Evolutionary conservation across 2,329 filamentous ascomycete genomes (phyloP).

Genomic region (Alternaria hordeiaustralica): DNA sequence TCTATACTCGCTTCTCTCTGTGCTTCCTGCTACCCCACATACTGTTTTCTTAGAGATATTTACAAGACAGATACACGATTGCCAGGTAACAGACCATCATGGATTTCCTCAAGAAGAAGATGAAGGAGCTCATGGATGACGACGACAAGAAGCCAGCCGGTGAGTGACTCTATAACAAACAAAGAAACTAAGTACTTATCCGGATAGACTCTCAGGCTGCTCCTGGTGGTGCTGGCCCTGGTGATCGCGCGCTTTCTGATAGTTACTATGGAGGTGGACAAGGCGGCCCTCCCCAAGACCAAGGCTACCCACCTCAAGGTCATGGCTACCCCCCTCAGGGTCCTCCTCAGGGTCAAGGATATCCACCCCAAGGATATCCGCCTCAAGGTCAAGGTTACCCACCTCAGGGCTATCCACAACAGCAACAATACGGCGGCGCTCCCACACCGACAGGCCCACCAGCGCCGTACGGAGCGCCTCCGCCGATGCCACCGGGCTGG

Average conservation of each 20-base stretch:
- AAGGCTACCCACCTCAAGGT: slow-evolving; percentile 26
- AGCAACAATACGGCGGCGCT: slow-evolving; percentile 30
- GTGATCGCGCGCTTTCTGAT: slow-evolving; percentile 29
- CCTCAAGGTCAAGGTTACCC: slow-evolving; percentile 31
- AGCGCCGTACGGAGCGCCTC: slow-evolving; percentile 56
- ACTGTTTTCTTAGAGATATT: not conserved
- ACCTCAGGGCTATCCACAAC: slow-evolving; percentile 33
- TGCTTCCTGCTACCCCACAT: not conserved
- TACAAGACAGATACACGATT: not conserved
- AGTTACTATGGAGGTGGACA: slow-evolving; percentile 27
- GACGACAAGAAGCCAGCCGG: slow-evolving; percentile 44
- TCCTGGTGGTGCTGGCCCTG: slow-evolving; percentile 23
- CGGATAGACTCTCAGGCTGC: slow-evolving; percentile 16
- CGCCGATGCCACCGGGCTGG: slow-evolving; percentile 63
- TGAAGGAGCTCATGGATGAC: slow-evolving; percentile 53
- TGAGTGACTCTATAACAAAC: slow-evolving; percentile 6
- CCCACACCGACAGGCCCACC: slow-evolving; percentile 41
- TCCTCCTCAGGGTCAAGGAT: slow-evolving; percentile 32
- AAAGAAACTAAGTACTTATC: not conserved
- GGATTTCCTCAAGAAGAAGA: slow-evolving; percentile 57
- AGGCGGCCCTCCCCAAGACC: slow-evolving; percentile 1
- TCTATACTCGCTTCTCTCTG: slow-evolving; percentile 10
- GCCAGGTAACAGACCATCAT: slow-evolving; percentile 27
- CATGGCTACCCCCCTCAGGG: slow-evolving; percentile 20
- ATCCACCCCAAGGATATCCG: slow-evolving; percentile 35